phyloP scores from a whole-genome alignment of 2,329 filamentous ascomycete species.

The Diaporthe citriasiana region DNA sequence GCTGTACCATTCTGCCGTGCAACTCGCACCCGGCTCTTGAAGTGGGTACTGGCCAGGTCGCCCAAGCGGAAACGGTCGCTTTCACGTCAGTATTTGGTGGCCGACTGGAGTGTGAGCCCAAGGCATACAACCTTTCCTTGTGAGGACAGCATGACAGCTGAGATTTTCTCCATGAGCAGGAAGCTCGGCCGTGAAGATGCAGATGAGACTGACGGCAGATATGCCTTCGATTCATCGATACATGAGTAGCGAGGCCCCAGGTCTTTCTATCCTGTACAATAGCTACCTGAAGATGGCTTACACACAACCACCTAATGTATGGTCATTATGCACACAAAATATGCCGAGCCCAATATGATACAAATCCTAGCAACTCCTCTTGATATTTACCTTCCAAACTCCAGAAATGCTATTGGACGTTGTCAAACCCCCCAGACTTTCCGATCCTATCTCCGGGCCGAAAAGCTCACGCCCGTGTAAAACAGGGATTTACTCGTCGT shows the following conservation, averaged over 20 bases:
- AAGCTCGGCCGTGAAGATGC: neutral
- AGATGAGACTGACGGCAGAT: neutral
- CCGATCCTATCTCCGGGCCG: neutral
- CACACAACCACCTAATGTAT: neutral
- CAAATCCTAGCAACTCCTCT: conserved; percentile 14
- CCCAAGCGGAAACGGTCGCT: neutral
- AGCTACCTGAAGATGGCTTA: neutral
- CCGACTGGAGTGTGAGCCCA: neutral
- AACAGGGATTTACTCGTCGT: conserved; percentile 48
- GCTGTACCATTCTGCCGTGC: neutral
- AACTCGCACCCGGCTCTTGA: too few relatives aligned
- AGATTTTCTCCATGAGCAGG: too few relatives aligned
- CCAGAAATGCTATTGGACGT: conserved; percentile 14
- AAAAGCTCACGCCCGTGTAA: neutral
- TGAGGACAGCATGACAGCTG: neutral
- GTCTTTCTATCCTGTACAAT: conserved; percentile 36
- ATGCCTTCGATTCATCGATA: conserved; percentile 4
- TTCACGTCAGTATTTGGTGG: neutral
- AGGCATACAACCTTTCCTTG: neutral
- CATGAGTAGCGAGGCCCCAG: conserved; percentile 33
- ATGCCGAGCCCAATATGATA: conserved; percentile 6
- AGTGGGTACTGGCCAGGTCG: neutral
- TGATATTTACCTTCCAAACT: conserved; percentile 3
- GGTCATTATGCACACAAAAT: conserved; percentile 6
- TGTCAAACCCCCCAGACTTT: neutral